Evolutionary conservation across 2,329 filamentous ascomycete species (phyloP).

Genomic region (Aspergillus sp.): DNA sequence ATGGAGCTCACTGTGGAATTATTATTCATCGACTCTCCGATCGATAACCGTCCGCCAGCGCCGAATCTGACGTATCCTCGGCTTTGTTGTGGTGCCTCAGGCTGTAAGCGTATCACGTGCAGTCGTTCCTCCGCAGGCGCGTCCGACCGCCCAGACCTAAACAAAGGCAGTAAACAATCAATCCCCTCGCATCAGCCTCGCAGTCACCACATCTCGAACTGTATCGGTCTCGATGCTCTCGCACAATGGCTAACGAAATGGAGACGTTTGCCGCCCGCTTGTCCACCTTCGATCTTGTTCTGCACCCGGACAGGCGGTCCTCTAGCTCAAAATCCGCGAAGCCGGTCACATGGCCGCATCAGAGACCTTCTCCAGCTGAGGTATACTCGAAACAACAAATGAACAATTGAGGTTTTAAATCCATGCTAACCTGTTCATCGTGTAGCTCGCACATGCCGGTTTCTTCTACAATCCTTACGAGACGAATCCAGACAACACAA

Average conservation of each 20-base stretch:
- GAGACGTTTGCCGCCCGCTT: constrained; percentile 73
- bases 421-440: neutral
- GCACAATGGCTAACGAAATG: constrained; percentile 42
- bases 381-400: constrained; percentile 42
- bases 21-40: constrained; percentile 12
- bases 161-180: constrained; percentile 25
- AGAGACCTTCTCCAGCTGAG: constrained; percentile 62
- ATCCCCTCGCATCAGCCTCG: neutral
- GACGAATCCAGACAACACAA: constrained; percentile 79
- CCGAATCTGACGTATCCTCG: constrained; percentile 22
- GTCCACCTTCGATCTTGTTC: constrained; percentile 70
- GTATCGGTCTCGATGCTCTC: constrained; percentile 11
- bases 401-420: constrained; percentile 12
- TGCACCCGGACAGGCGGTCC: constrained; percentile 64
- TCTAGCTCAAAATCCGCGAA: constrained; percentile 63
- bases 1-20: constrained; percentile 7
- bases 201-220: neutral
- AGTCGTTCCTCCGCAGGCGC: constrained; percentile 18
- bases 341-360: constrained; percentile 74
- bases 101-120: constrained; percentile 14
- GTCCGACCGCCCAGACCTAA: constrained; percentile 21
- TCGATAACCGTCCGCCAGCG: neutral
- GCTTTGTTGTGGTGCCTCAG: constrained; percentile 2
- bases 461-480: constrained; percentile 82
- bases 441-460: constrained; percentile 81